Evolutionary conservation across 1,284 basidiomycete species (phyloP).

Genomic region (Ustilago cynodontis): DNA sequence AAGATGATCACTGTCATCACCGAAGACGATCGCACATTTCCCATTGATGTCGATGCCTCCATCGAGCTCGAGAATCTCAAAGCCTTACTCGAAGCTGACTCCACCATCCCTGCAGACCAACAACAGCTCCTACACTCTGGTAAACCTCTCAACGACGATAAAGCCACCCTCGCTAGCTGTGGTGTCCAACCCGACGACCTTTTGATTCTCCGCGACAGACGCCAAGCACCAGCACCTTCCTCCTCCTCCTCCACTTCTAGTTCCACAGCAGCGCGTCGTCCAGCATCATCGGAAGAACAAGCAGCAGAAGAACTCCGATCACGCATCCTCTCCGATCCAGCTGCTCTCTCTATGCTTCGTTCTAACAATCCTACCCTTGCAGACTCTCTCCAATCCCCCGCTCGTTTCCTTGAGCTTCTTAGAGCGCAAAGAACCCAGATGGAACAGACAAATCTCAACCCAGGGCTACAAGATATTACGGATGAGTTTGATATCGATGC

Average conservation of each 20-base stretch:
- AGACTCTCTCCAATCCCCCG: conserved; percentile 19
- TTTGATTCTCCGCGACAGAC: conserved; percentile 44
- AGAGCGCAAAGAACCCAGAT: conserved; percentile 37
- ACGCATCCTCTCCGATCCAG: conserved; percentile 85
- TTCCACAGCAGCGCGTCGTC: neutral
- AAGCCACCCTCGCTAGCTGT: conserved; percentile 49
- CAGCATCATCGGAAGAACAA: conserved; percentile 71
- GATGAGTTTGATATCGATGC: conserved; percentile 86
- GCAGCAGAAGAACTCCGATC: conserved; percentile 90
- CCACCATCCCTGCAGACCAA: conserved; percentile 46
- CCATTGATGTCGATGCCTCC: conserved; percentile 59
- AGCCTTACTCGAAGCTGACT: conserved; percentile 63
- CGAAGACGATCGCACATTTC: conserved; percentile 57
- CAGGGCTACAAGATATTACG: conserved; percentile 58
- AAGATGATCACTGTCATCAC: conserved; percentile 66
- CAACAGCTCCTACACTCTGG: conserved; percentile 56
- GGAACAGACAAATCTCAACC: conserved; percentile 72
- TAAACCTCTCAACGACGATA: conserved; percentile 40
- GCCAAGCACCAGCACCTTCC: neutral
- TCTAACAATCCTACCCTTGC: conserved; percentile 67
- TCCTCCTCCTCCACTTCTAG: neutral
- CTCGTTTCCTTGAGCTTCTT: conserved; percentile 44
- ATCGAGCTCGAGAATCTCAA: conserved; percentile 66
- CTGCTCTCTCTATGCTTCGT: conserved; percentile 81
- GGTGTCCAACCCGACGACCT: conserved; percentile 64